A percentile compares a stretch with the other conserved stretches of the same genome.
Evolutionary conservation across 768 basidiomycete species (phyloP).

Genomic region (Serendipita sp.): DNA sequence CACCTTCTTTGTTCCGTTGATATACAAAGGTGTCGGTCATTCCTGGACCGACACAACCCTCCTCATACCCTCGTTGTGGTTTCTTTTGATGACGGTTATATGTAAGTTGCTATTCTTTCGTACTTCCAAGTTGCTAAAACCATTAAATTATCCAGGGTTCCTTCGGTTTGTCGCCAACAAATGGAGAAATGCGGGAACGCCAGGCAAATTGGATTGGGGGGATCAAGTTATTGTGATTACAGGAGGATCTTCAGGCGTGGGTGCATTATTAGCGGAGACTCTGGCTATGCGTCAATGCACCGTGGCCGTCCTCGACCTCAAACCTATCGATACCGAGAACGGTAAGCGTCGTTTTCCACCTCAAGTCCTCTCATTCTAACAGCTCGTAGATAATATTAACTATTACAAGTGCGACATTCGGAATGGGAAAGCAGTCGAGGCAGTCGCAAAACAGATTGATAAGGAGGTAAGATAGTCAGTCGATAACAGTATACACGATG

Average conservation of each 20-base stretch:
- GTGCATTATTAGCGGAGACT: conserved; percentile 75
- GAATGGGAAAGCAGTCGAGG: conserved; percentile 70
- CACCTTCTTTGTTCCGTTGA: conserved; percentile 60
- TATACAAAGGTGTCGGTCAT: conserved; percentile 52
- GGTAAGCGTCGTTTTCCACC: conserved; percentile 25
- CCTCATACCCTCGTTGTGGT: conserved; percentile 37
- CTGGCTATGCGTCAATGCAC: conserved; percentile 66
- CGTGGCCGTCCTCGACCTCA: conserved; percentile 76
- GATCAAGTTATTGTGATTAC: conserved; percentile 85
- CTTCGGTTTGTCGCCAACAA: conserved; percentile 53
- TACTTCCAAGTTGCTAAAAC: background rate
- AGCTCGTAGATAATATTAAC: conserved; percentile 47
- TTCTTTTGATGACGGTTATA: conserved; percentile 40
- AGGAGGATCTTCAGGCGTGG: conserved; percentile 83
- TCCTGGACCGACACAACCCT: conserved; percentile 37
- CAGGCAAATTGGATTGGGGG: conserved; percentile 59
- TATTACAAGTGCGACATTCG: conserved; percentile 90
- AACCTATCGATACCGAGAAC: conserved; percentile 58
- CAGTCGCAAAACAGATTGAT: conserved; percentile 51
- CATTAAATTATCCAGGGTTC: conserved; percentile 33
- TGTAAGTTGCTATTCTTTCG: conserved; percentile 34
- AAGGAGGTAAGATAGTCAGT: conserved; percentile 42
- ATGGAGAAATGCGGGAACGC: conserved; percentile 61
- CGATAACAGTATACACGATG: background rate
- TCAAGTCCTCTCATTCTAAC: background rate